phyloP scores from a whole-genome alignment of 768 basidiomycete species.

The Tulasnella sp. region DNA sequence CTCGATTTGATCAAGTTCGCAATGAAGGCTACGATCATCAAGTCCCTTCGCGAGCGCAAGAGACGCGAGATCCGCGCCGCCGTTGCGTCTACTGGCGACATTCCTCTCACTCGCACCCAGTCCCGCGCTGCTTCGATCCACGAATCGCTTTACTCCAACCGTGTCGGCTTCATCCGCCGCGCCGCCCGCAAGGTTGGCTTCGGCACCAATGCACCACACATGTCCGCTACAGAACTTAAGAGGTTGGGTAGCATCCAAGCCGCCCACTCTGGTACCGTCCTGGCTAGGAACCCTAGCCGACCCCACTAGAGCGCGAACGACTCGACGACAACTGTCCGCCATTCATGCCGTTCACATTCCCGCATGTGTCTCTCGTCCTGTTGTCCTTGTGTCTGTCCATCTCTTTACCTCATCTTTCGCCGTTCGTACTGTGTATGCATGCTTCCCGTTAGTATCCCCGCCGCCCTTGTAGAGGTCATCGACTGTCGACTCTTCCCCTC shows the following conservation, averaged over 20 bases:
- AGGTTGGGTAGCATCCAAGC: constrained; percentile 83
- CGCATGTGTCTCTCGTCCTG: not conserved
- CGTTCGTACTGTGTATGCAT: not conserved
- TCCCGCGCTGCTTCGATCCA: constrained; percentile 83
- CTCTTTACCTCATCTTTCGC: not conserved
- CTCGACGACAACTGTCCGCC: not conserved
- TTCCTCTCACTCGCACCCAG: constrained; percentile 74
- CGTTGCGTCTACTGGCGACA: constrained; percentile 32
- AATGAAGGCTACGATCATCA: constrained; percentile 91
- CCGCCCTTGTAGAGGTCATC: too few relatives aligned
- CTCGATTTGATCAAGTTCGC: constrained; percentile 93
- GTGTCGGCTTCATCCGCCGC: constrained; percentile 84
- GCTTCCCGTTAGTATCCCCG: too few relatives aligned
- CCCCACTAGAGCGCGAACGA: constrained; percentile 14
- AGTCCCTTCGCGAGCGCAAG: constrained; percentile 56
- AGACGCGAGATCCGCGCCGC: constrained; percentile 35
- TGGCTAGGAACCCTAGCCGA: constrained; percentile 19
- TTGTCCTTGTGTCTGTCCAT: not conserved
- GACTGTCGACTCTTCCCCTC: too few relatives aligned
- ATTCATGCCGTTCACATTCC: not conserved
- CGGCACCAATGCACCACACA: constrained; percentile 46
- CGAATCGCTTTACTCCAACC: constrained; percentile 89
- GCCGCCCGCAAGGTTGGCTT: constrained; percentile 84
- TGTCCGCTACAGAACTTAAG: constrained; percentile 68
- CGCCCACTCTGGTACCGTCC: constrained; percentile 43